Evolutionary conservation across 768 basidiomycete genomes (phyloP).

Genomic region (Clavaria fumosa): DNA sequence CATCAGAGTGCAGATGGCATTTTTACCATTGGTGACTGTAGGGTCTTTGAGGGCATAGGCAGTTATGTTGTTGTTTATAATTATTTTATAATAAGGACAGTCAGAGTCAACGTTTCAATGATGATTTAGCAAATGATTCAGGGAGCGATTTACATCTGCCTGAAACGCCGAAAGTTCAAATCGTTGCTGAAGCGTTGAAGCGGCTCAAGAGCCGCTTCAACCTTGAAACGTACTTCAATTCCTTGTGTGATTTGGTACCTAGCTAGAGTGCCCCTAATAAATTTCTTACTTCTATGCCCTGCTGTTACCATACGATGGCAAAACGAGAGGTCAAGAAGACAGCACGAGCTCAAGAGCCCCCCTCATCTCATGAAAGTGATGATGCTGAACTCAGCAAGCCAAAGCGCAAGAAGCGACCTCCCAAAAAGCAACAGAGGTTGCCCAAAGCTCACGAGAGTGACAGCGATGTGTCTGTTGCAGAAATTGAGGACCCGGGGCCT

Average conservation of each 20-base stretch:
- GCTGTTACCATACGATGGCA: background rate
- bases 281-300: background rate
- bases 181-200: slow-evolving; percentile 1
- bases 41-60: background rate
- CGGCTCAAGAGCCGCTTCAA: slow-evolving; percentile 4
- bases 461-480: too few relatives aligned
- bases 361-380: background rate
- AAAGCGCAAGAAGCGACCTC: too few relatives aligned
- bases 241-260: background rate
- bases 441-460: too few relatives aligned
- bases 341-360: background rate
- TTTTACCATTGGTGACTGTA: background rate
- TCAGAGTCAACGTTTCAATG: slow-evolving; percentile 1
- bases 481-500: too few relatives aligned
- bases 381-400: background rate
- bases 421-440: too few relatives aligned
- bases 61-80: background rate
- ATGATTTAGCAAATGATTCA: slow-evolving; percentile 2
- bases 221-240: background rate
- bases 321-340: too few relatives aligned
- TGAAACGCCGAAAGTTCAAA: background rate
- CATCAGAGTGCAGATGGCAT: background rate
- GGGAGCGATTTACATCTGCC: slow-evolving; percentile 1
- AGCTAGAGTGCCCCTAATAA: background rate
- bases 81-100: too few relatives aligned